Evolutionary conservation across 176 grass and related monocot genomes (phyloP), one percentile per base, ranked within the genome.

Genomic region (Aegilops tauschii): DNA sequence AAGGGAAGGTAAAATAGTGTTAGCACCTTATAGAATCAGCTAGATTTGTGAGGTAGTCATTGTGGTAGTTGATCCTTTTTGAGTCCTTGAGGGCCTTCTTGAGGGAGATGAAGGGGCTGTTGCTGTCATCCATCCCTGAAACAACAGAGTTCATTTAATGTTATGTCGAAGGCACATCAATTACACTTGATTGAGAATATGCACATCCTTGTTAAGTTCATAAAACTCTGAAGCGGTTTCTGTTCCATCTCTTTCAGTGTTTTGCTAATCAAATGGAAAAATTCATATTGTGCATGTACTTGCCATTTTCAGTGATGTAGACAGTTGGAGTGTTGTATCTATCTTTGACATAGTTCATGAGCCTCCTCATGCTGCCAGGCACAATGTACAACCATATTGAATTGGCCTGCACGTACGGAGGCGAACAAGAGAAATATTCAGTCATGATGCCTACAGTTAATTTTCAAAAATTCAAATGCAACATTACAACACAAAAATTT

Each of bases 321-420:
- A 95, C 93, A 1, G 81, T 66, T 69, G 93, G 93, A 10, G 83
- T 91, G 30, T 87, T 80, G 70, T 95, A 95, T 75, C 86, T 92
- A 20, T 91, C 40, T 45, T 92, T 95, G 76, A 95, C 80, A 68
- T 95, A 92, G 76, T 95, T 95, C 90, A 92, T 92, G 17, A 95
- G 80, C 56, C 76, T 89, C 52, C 93, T 93, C 31, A 95, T 68
- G 61, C 93, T 91, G 69, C 86, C 40, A 29, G 93, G 93, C 10
- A 95, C 93, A 64, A 95, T 92, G 79, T 95, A 95, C 32, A 95
- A 20, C 93, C 88, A 95, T 77, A 95, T 87, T 0, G 90, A 89
- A 84, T 65, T 78, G 17, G 93, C 90, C 93, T 95, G 88, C 77
- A n/a, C 47, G 86, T 77, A n/a, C 39, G 5, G 13, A 13, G 54